Percentiles rank a stretch among this genome's conserved stretches.
These are phyloP conservation scores for Allomyces arbusculus DNA, from an alignment of 192 early-diverging fungal genomes.

Conservation along the genomic window DNA sequence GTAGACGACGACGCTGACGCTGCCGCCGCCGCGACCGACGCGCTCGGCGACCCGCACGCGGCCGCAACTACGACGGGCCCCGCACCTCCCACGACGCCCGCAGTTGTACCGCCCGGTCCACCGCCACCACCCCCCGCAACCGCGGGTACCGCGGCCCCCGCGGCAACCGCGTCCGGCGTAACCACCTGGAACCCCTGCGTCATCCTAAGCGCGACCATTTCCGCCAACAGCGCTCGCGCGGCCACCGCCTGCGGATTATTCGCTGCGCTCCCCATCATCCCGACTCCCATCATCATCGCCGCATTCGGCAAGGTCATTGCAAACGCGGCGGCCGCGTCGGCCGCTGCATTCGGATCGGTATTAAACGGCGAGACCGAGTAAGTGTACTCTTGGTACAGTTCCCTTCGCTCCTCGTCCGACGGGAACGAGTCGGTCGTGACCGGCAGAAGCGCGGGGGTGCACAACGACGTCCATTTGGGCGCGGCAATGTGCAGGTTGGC, in stretches of 20 bases:
- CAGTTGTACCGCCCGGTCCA: constrained; percentile 1
- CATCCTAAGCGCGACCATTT: constrained; percentile 74
- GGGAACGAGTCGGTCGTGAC: constrained; percentile 74
- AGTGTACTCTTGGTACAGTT: constrained; percentile 47
- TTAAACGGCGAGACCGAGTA: constrained; percentile 35
- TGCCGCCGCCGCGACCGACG: constrained; percentile 2
- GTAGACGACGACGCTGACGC: neutral
- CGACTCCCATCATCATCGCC: too few relatives aligned
- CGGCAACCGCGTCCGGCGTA: constrained; percentile 12
- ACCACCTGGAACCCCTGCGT: constrained; percentile 85
- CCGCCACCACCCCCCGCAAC: neutral
- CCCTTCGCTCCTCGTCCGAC: constrained; percentile 38
- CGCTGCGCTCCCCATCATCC: too few relatives aligned
- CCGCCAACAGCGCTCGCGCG: constrained; percentile 34
- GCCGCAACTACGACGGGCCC: constrained; percentile 1
- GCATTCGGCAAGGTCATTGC: too few relatives aligned
- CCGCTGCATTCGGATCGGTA: too few relatives aligned
- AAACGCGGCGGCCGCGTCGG: too few relatives aligned
- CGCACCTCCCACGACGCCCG: neutral
- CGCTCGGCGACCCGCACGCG: constrained; percentile 2
- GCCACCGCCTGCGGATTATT: neutral
- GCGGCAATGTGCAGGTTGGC: constrained; percentile 29
- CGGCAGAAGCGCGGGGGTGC: constrained; percentile 82
- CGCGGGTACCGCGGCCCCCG: constrained; percentile 2
- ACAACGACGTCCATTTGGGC: constrained; percentile 73